These are phyloP conservation scores for Mortierella sp. DNA, from an alignment of 371 early-diverging fungal genomes.

Conservation along the genomic window DNA sequence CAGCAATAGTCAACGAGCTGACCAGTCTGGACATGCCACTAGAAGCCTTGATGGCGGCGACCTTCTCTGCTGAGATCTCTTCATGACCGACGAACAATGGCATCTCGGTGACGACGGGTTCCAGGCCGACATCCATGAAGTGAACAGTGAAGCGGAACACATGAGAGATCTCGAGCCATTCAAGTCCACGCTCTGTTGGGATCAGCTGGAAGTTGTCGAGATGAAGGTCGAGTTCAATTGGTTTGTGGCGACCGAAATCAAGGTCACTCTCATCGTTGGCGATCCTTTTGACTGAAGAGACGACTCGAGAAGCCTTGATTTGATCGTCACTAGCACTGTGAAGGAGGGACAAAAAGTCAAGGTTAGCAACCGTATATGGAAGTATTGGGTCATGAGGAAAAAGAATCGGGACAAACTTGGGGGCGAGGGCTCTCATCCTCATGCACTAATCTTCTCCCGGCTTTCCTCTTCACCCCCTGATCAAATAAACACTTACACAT, in stretches of 20 bases:
- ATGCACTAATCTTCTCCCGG: too few relatives aligned
- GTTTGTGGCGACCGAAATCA: constrained; percentile 35
- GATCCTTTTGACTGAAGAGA: constrained; percentile 27
- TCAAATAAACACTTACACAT: constrained; percentile 33
- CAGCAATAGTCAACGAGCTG: constrained; percentile 6
- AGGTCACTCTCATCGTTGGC: constrained; percentile 31
- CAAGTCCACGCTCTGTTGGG: constrained; percentile 36
- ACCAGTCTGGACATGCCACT: not conserved
- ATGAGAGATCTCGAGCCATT: constrained; percentile 44
- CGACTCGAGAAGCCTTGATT: constrained; percentile 23
- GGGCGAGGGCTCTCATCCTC: too few relatives aligned
- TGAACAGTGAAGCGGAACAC: constrained; percentile 24
- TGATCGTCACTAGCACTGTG: constrained; percentile 12
- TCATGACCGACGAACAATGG: constrained; percentile 41
- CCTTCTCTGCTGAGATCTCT: not conserved
- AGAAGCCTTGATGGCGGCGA: not conserved
- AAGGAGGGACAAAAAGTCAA: not conserved
- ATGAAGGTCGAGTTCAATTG: constrained; percentile 30
- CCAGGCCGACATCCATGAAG: constrained; percentile 38
- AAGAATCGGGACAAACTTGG: too few relatives aligned
- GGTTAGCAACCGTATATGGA: not conserved
- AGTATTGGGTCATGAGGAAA: constrained; percentile 5
- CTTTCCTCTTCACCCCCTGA: too few relatives aligned
- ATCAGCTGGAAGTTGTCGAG: constrained; percentile 44
- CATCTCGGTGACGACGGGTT: constrained; percentile 21